Evolutionary conservation across 148 eudicot species (phyloP), one percentile per base, ranked within the genome.

Genomic region (Vaccinium vitisidaea): DNA sequence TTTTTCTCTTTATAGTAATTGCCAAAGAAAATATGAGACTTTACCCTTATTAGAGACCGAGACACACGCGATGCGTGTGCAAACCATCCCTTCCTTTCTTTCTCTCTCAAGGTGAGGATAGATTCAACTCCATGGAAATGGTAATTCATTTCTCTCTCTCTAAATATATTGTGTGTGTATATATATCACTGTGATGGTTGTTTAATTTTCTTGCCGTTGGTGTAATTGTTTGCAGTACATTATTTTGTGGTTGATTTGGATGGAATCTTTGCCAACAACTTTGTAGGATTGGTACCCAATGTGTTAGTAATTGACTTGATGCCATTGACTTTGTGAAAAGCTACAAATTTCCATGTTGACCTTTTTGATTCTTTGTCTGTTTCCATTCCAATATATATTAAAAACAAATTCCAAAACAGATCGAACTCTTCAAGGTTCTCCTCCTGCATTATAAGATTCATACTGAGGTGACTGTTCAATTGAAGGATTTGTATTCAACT

Each of bases 141-240:
- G 73, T 67, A 67, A 27, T 67, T 25, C 73, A 67, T 67, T 32
- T 67, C 73, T 25, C 73, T 67, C 67, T 21, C 67, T 61, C 69
- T n/a, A 10, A 19, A 23, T 21, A 23, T 61, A 23, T 21, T 61
- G 0, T 21, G 1, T 19, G 1, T 61, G 0, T 61, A 21, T 61
- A 21, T 61, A 21, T 19, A 56, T 36, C 39, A 43, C 46, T 43
- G 46, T 43, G 46, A 43, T 4, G 5, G 46, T 43, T 4, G 6
- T 43, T 43, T 4, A 43, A 43, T 43, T 43, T 43, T 43, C 5
- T 43, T 53, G 55, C 39, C 39, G 39, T 36, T 36, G 11, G 55
- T 9, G 55, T 53, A 43, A 10, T 53, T 8, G 55, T 53, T 53
- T 53, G 55, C 55, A 67, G 73, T 67, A 67, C 15, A 25, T 8